Evolutionary conservation across 192 early-diverging fungal genomes (phyloP), one percentile per base, ranked within the genome.

Genomic region (Anaeromyces robustus): DNA sequence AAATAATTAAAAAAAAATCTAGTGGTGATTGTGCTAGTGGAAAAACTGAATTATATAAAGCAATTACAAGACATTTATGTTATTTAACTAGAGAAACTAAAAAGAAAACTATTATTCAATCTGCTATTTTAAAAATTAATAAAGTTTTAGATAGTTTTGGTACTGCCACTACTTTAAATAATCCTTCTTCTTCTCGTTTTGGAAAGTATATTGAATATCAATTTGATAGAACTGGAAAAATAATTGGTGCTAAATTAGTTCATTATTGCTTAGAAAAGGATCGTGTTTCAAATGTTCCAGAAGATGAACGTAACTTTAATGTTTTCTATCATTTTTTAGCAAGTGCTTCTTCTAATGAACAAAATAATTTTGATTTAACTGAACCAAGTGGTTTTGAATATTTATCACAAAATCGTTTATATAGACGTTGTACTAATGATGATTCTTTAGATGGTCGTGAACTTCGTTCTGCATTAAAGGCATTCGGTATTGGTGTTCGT

Each of bases 261-360:
- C 52, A 68, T n/a, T 96, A 96, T 82, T 88, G 96, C 80, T 86
- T 98, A 30, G 96, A 98, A 80, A 95, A 95, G 85, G 85, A 84
- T 52, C 92, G 96, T 12, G 91, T 98, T 32, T 87, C 91, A 7
- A 26, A n/a, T 0, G 52, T 68, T 26, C 52, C 52, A 11, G 52
- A 68, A 9, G 52, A 68, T 68, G 96, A 96, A 80, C 90, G 93
- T 80, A 95, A 92, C 85, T 99, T 97, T 87, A 94, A 98, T 83
- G 92, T 97, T 30, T 96, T 99, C 83, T 96, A 99, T 87, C 93
- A 96, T 82, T 86, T 99, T 30, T 89, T 97, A 11, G 92, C 94
- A 29, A 96, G 96, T 28, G 88, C 88, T 0, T 87, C 92, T 29
- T 80, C 86, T 26, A 93, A 96, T 82, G 96, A 98, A 86, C 92